phyloP scores from a whole-genome alignment of 108 stramenopile genomes.

The Skeletonema tropicum region DNA sequence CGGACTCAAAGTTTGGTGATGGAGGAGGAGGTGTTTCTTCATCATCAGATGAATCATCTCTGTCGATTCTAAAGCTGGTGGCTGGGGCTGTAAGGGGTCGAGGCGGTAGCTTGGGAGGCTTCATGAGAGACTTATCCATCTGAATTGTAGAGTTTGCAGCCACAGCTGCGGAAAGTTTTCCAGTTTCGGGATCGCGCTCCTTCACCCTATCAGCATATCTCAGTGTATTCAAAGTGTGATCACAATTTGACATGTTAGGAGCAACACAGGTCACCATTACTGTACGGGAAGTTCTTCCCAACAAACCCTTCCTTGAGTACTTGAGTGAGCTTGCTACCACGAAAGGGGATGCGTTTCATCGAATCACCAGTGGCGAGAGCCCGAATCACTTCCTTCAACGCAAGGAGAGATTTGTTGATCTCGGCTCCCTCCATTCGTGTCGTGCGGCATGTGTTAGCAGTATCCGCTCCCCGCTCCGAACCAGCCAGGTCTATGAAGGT shows the following conservation, averaged over 20 bases:
- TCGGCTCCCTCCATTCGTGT: slow-evolving; percentile 97
- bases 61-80: slow-evolving; percentile 38
- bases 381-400: slow-evolving; percentile 99
- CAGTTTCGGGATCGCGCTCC: slow-evolving; percentile 83
- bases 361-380: slow-evolving; percentile 89
- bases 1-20: not conserved
- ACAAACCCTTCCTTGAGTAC: slow-evolving; percentile 96
- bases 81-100: slow-evolving; percentile 51
- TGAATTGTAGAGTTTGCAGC: slow-evolving; percentile 33
- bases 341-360: slow-evolving; percentile 95
- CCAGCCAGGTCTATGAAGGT: slow-evolving; percentile 98
- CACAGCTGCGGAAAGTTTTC: slow-evolving; percentile 54
- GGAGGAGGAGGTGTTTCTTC: slow-evolving; percentile 39
- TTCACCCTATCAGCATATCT: slow-evolving; percentile 97
- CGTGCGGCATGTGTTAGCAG: slow-evolving; percentile 88
- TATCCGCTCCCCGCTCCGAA: slow-evolving; percentile 97
- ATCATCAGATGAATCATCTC: slow-evolving; percentile 32
- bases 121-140: slow-evolving; percentile 27
- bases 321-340: slow-evolving; percentile 96
- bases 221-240: slow-evolving; percentile 98
- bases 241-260: slow-evolving; percentile 92
- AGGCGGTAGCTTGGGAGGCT: slow-evolving; percentile 18
- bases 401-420: slow-evolving; percentile 97
- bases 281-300: slow-evolving; percentile 85
- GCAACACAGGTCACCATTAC: slow-evolving; percentile 98